Conservation (phyloP, 2,329 filamentous ascomycete species). For the Orbilia quercus region DNA sequence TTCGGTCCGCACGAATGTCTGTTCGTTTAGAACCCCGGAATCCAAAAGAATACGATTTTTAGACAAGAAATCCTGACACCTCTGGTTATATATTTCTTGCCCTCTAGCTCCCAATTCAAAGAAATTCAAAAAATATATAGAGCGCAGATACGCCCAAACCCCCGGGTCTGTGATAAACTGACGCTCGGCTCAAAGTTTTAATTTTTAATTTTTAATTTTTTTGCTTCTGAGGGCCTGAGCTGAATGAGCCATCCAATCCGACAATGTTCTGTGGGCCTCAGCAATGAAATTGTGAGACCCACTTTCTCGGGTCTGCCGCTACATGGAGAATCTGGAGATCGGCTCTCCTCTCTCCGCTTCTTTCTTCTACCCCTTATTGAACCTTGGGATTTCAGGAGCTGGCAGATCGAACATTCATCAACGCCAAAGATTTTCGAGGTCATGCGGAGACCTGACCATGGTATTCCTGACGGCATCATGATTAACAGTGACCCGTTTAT, state of each 20-base stretch:
- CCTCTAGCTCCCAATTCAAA: constrained; percentile 3
- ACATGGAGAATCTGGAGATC: neutral
- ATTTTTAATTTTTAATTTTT: too few relatives aligned
- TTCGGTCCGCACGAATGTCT: constrained; percentile 29
- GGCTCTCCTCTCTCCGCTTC: constrained; percentile 38
- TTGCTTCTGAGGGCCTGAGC: constrained; percentile 42
- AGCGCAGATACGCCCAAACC: neutral
- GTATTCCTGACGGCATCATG: neutral
- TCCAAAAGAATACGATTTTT: constrained; percentile 21
- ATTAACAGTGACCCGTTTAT: constrained; percentile 5
- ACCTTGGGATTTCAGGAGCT: too few relatives aligned
- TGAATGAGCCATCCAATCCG: constrained; percentile 45
- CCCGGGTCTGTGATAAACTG: constrained; percentile 29
- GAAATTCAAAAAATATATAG: neutral
- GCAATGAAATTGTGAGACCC: constrained; percentile 30
- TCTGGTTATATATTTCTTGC: constrained; percentile 42
- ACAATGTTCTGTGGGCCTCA: constrained; percentile 26
- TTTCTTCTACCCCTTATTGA: constrained; percentile 4
- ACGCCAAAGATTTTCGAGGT: too few relatives aligned
- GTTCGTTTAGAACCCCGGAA: constrained; percentile 49
- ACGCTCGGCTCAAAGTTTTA: constrained; percentile 31
- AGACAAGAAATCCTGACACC: constrained; percentile 37
- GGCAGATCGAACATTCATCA: neutral
- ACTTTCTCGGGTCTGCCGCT: constrained; percentile 26
- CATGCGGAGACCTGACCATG: constrained; percentile 19